These are phyloP conservation scores for Pythium rishiriense DNA, from an alignment of 352 stramenopile genomes.

Conservation along the genomic window DNA sequence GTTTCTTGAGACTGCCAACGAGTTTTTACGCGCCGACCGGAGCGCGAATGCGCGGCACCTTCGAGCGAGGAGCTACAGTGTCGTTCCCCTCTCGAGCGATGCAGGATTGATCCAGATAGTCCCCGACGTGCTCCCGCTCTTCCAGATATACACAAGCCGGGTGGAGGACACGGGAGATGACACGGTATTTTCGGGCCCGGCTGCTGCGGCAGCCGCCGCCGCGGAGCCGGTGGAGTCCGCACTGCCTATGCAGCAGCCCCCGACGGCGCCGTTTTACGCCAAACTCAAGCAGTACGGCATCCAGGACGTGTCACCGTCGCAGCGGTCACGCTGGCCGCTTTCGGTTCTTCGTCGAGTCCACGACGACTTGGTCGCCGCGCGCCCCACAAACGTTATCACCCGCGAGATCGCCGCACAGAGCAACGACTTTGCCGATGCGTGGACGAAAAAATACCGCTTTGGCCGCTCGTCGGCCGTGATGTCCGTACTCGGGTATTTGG, in stretches of 20 bases:
- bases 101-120: constrained; percentile 89
- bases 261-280: constrained; percentile 80
- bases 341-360: constrained; percentile 67
- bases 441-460: constrained; percentile 57
- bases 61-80: constrained; percentile 64
- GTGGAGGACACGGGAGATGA: constrained; percentile 28
- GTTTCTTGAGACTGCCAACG: constrained; percentile 75
- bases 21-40: constrained; percentile 57
- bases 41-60: constrained; percentile 45
- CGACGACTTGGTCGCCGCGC: constrained; percentile 61
- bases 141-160: constrained; percentile 73
- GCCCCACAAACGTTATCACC: constrained; percentile 62
- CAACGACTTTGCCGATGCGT: constrained; percentile 61
- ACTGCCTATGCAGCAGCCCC: constrained; percentile 34
- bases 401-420: constrained; percentile 61
- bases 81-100: constrained; percentile 77
- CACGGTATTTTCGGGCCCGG: constrained; percentile 3
- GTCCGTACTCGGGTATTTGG: constrained; percentile 85
- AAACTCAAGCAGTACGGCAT: constrained; percentile 83
- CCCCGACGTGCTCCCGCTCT: constrained; percentile 74
- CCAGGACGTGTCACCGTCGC: constrained; percentile 61
- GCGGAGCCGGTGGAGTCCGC: constrained; percentile 6
- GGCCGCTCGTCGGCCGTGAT: constrained; percentile 83
- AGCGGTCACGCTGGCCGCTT: constrained; percentile 63
- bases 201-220: constrained; percentile 20